Percentiles rank a stretch among this genome's conserved stretches.
Evolutionary conservation across 176 grass and related monocot genomes (phyloP).

Genomic region (Carex kokanica): DNA sequence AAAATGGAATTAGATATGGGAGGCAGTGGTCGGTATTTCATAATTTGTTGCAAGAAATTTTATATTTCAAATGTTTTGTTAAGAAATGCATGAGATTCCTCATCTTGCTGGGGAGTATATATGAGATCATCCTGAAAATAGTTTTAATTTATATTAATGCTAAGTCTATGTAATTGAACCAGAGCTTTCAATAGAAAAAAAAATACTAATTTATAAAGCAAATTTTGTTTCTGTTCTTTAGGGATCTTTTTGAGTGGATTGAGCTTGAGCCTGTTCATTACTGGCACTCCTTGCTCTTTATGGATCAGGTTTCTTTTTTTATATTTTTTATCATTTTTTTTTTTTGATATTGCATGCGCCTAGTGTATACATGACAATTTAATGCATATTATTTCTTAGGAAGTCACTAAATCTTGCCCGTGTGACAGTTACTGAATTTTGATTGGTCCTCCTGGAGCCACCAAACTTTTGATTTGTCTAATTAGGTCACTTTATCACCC

Average conservation of each 20-base stretch:
- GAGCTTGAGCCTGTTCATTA: constrained; percentile 92
- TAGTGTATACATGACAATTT: neutral
- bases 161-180: neutral
- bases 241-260: constrained; percentile 98
- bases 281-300: constrained; percentile 91
- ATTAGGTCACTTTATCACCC: neutral
- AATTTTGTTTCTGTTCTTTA: constrained; percentile 35
- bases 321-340: neutral
- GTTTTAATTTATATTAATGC: neutral
- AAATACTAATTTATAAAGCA: neutral
- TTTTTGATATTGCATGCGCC: neutral
- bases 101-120: neutral
- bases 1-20: neutral
- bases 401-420: neutral
- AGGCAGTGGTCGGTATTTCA: neutral
- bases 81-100: neutral
- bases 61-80: neutral
- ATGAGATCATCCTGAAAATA: neutral
- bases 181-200: neutral
- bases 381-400: neutral
- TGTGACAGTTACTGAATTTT: neutral
- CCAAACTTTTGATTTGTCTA: neutral
- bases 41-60: neutral
- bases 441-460: neutral
- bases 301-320: constrained; percentile 74